Conservation (phyloP, 2,329 filamentous ascomycete species). For the Didymosphaeria variabile region DNA sequence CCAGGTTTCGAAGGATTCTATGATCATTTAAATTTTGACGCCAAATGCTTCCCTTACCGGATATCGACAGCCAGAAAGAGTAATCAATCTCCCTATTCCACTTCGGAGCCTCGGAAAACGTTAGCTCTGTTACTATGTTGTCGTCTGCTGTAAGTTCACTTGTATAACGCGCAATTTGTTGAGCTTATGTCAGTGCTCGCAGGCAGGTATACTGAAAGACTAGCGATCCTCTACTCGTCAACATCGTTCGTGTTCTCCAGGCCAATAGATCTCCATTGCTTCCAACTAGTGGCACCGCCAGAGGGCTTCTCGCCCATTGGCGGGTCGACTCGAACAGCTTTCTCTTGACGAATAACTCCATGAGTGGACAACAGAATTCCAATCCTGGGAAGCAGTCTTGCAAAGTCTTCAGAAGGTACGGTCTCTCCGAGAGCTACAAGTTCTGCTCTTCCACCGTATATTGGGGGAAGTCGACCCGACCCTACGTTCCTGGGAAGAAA, state of each 20-base stretch:
- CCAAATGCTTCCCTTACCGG: conserved; percentile 23
- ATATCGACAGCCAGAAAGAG: conserved; percentile 15
- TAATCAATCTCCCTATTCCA: background rate
- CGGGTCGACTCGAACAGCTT: conserved; percentile 14
- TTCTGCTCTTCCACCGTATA: conserved; percentile 1
- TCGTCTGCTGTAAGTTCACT: conserved; percentile 20
- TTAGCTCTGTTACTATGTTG: conserved; percentile 20
- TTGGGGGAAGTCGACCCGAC: background rate
- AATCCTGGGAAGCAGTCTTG: background rate
- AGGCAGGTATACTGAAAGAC: conserved; percentile 18
- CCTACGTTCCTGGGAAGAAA: conserved; percentile 5
- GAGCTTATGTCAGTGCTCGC: conserved; percentile 14
- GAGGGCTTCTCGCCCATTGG: conserved; percentile 21
- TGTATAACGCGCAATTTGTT: conserved; percentile 1
- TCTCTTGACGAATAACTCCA: conserved; percentile 5
- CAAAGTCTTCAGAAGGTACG: background rate
- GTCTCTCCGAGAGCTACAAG: background rate
- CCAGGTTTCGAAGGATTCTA: too few relatives aligned
- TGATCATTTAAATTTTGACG: conserved; percentile 9
- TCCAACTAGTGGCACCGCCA: conserved; percentile 18
- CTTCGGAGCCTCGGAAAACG: conserved; percentile 6
- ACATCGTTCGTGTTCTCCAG: conserved; percentile 21
- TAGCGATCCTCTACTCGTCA: conserved; percentile 22
- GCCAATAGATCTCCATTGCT: conserved; percentile 18
- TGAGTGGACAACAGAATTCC: background rate